These are phyloP conservation scores for Ophiocordyceps australis DNA, from an alignment of 2,329 filamentous ascomycete genomes.

Conservation along the genomic window DNA sequence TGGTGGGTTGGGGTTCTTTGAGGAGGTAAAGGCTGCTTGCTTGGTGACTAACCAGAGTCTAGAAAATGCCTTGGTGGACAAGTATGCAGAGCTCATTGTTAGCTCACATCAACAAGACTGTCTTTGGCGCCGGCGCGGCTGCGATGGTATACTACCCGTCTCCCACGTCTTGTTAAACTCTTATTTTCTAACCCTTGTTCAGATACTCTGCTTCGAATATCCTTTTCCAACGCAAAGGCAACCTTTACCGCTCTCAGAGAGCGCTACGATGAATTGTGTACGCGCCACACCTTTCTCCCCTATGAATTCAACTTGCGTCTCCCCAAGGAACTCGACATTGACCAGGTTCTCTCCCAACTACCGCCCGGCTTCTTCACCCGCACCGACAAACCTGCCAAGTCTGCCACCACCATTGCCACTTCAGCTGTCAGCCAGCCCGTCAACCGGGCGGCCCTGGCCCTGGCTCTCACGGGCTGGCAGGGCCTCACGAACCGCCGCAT, in stretches of 20 bases:
- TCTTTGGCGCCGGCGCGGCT: slow-evolving; percentile 74
- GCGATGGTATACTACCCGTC: slow-evolving; percentile 44
- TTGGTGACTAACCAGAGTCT: no score
- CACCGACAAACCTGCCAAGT: slow-evolving; percentile 9
- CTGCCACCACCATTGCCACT: no score
- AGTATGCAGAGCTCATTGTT: slow-evolving; percentile 56
- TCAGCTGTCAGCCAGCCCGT: no score
- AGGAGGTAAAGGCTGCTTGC: no score
- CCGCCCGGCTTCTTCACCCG: slow-evolving; percentile 34
- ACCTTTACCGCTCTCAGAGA: slow-evolving; percentile 39
- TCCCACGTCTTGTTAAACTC: no score
- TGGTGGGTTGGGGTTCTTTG: slow-evolving; percentile 10
- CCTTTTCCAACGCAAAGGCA: slow-evolving; percentile 40
- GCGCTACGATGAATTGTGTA: slow-evolving; percentile 46
- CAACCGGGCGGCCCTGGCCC: slow-evolving; percentile 44
- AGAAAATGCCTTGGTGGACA: slow-evolving; percentile 53
- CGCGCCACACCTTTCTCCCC: slow-evolving; percentile 35
- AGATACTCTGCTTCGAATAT: slow-evolving; percentile 43
- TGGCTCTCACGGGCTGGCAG: slow-evolving; percentile 64
- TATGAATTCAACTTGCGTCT: slow-evolving; percentile 44
- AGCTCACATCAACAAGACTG: slow-evolving; percentile 66
- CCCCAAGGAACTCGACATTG: slow-evolving; percentile 30
- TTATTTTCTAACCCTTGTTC: background rate
- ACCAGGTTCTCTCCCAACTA: slow-evolving; percentile 28
- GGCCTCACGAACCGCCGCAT: slow-evolving; percentile 36